Conservation (phyloP, 768 basidiomycete species). For the Rhodotorula kratochvilovae region DNA sequence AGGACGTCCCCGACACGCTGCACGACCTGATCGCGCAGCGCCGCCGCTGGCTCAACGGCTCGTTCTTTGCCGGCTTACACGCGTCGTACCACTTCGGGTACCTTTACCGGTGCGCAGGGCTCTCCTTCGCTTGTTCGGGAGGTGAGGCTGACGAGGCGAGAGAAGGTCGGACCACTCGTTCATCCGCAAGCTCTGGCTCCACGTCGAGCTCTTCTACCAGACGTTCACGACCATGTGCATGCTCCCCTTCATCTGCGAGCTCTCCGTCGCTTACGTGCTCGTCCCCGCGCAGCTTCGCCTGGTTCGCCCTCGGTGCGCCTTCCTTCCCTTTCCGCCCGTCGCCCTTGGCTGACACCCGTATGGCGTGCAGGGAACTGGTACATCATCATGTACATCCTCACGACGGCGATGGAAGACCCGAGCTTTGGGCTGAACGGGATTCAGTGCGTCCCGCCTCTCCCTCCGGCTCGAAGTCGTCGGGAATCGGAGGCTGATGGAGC, state of each 20-base stretch:
- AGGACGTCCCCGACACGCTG: conserved; percentile 46
- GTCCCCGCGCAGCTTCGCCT: conserved; percentile 4
- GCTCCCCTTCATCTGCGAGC: conserved; percentile 45
- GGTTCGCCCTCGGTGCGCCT: conserved; percentile 26
- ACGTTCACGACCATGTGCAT: conserved; percentile 80
- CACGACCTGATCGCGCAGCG: conserved; percentile 93
- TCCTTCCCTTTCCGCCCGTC: not conserved
- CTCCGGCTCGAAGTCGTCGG: not conserved
- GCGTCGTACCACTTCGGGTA: conserved; percentile 89
- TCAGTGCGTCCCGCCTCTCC: conserved; percentile 48
- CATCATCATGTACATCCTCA: conserved; percentile 52
- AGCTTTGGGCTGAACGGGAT: conserved; percentile 61
- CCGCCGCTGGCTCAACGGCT: conserved; percentile 89
- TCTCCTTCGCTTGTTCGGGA: too few species aligned
- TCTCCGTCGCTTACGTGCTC: not conserved
- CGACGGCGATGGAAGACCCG: conserved; percentile 66
- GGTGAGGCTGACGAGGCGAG: not conserved
- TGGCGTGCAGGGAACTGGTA: not conserved
- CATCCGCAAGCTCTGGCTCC: conserved; percentile 85
- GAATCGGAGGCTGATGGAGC: too few species aligned
- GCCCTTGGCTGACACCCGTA: not conserved
- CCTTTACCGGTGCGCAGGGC: conserved; percentile 63
- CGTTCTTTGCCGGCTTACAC: conserved; percentile 95
- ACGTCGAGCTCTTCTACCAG: conserved; percentile 89
- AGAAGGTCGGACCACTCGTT: conserved; percentile 65